phyloP scores from a whole-genome alignment of 257 asterid species.

The Leonotis leonurus region DNA sequence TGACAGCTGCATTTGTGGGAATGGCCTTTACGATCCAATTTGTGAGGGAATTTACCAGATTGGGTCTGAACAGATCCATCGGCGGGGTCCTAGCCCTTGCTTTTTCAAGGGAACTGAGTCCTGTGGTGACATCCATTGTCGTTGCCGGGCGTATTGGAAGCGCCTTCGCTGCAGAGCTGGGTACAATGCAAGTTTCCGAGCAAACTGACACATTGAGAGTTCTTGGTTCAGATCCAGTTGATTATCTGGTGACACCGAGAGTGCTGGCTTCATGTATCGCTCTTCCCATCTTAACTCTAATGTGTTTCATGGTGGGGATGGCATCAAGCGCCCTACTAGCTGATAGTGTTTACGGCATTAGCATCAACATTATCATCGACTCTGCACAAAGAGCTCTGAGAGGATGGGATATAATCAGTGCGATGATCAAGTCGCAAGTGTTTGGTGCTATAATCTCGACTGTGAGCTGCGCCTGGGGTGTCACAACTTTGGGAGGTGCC shows the following conservation, averaged over 20 bases:
- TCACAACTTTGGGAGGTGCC: constrained; percentile 91
- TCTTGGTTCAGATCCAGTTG: constrained; percentile 84
- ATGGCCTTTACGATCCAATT: constrained; percentile 98
- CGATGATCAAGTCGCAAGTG: constrained; percentile 79
- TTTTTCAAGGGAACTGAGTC: constrained; percentile 84
- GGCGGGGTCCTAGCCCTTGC: constrained; percentile 97
- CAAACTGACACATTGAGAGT: constrained; percentile 91
- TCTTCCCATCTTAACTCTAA: constrained; percentile 64
- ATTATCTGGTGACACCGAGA: constrained; percentile 82
- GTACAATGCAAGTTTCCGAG: constrained; percentile 98
- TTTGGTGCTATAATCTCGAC: constrained; percentile 82
- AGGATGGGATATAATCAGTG: constrained; percentile 85
- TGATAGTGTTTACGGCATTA: constrained; percentile 73
- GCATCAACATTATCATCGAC: constrained; percentile 81
- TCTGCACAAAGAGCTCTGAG: constrained; percentile 80
- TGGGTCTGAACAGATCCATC: constrained; percentile 82
- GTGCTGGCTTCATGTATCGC: constrained; percentile 79
- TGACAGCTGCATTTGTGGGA: constrained; percentile 89
- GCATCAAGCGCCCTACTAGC: constrained; percentile 85
- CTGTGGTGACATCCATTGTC: constrained; percentile 83
- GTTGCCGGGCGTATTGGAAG: constrained; percentile 96
- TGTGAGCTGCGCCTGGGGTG: constrained; percentile 98
- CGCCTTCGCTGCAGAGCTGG: constrained; percentile 93
- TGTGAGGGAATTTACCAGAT: constrained; percentile 84
- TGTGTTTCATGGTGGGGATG: constrained; percentile 86